A percentile compares a stretch with the other conserved stretches of the same genome.
phyloP scores from a whole-genome alignment of 331 rosid genomes.

The Pyrus hybrid region DNA sequence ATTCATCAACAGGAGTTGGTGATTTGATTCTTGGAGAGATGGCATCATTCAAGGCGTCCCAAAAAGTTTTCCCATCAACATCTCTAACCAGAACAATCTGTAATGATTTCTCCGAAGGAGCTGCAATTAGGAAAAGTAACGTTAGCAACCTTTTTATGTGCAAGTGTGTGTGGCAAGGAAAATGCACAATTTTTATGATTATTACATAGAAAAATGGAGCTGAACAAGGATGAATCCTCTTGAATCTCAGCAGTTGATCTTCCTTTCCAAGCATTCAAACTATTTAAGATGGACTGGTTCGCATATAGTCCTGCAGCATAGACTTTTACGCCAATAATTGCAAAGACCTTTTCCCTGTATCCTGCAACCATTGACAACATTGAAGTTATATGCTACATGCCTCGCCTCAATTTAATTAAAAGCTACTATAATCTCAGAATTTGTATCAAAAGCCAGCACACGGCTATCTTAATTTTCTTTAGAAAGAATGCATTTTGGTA shows the following conservation, averaged over 20 bases:
- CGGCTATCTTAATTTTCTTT: not conserved
- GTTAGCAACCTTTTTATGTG: constrained; percentile 1
- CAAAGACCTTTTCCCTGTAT: constrained; percentile 80
- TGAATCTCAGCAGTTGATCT: constrained; percentile 43
- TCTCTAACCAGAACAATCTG: constrained; percentile 85
- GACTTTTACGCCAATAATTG: constrained; percentile 79
- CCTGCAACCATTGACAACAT: constrained; percentile 44
- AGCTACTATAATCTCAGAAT: no score
- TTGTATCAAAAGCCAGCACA: not conserved
- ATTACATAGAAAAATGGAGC: constrained; percentile 64
- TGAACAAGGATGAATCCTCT: constrained; percentile 60
- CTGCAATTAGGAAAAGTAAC: constrained; percentile 31
- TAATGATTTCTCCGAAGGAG: constrained; percentile 62
- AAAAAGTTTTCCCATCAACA: constrained; percentile 88
- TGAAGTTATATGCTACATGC: not conserved
- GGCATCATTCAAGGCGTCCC: constrained; percentile 91
- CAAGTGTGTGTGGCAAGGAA: not conserved
- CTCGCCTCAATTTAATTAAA: no score
- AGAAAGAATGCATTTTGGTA: not conserved
- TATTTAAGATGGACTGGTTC: constrained; percentile 32
- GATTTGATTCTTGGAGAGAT: constrained; percentile 75
- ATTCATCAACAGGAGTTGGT: constrained; percentile 48
- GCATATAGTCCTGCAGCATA: constrained; percentile 79
- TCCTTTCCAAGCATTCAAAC: constrained; percentile 59
- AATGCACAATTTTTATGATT: not conserved